phyloP scores from a whole-genome alignment of 441 rosid genomes.

The Corymbia calophylla region DNA sequence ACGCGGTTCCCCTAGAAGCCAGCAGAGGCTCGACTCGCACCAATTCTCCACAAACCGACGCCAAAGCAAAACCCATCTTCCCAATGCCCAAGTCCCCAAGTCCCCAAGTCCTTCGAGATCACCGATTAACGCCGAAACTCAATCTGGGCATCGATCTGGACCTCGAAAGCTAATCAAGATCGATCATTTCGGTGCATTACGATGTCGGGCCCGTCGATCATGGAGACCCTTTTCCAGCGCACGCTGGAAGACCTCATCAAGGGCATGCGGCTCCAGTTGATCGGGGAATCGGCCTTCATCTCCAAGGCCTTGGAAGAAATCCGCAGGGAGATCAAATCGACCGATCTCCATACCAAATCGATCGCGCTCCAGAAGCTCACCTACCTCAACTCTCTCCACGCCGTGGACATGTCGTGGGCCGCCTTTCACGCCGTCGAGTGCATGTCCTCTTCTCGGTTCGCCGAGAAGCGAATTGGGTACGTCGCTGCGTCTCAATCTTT shows the following conservation, averaged over 20 bases:
- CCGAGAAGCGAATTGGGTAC: constrained; percentile 62
- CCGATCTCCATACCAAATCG: constrained; percentile 79
- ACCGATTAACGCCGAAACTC: background rate
- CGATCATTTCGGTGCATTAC: background rate
- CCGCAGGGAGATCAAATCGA: constrained; percentile 71
- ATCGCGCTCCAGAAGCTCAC: constrained; percentile 72
- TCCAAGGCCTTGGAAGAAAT: constrained; percentile 69
- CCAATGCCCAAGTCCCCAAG: background rate
- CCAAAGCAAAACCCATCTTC: background rate
- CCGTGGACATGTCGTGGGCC: constrained; percentile 79
- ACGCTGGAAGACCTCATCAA: constrained; percentile 73
- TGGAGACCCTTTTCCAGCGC: constrained; percentile 75
- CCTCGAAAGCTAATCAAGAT: background rate
- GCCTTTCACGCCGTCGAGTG: constrained; percentile 79
- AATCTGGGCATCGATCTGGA: background rate
- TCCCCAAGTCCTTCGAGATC: background rate
- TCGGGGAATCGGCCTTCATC: constrained; percentile 49
- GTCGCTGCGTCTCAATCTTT: constrained; percentile 73
- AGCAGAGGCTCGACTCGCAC: background rate
- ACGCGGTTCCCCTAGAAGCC: background rate
- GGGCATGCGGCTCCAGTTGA: constrained; percentile 55
- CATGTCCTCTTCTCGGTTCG: constrained; percentile 61
- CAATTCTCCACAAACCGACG: background rate
- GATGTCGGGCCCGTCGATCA: constrained; percentile 54
- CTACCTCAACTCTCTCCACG: constrained; percentile 61